Evolutionary conservation across 108 stramenopile genomes (phyloP), one percentile per base, ranked within the genome.

Genomic region (Parietichytrium sp.): DNA sequence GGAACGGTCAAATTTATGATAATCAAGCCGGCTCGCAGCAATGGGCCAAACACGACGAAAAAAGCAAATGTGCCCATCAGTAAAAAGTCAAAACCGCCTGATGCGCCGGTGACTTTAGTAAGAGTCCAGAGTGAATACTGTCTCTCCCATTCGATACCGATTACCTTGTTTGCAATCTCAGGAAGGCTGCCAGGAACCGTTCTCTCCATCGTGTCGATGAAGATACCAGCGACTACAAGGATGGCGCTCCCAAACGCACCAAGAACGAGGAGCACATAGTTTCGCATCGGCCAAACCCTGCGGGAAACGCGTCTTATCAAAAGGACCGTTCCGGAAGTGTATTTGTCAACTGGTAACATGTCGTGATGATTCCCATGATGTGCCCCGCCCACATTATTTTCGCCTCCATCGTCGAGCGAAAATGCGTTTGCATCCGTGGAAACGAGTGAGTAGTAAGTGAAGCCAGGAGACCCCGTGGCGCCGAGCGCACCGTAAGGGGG

Each of bases 61-160:
- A 87, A 54, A 26, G 86, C 92, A 86, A 94, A 94, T 10, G 93
- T 94, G 12, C 85, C 82, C 93, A 94, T 93, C 26, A 94, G 83
- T 77, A 94, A 82, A 12, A 47, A 85, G 80, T 94, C 93, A 91
- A 88, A 89, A 15, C 91, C 92, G 53, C 93, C 93, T 13, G 91
- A 92, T 48, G 91, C 92, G 15, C 93, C 93, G 4, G 93, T 92
- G 12, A 90, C 91, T 84, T 85, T 78, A 81, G 90, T 90, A n/a
- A 94, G 86, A 7, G 91, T 83, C 47, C 54, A 51, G 49, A 94
- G 82, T 2, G 92, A 92, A 78, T 93, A 94, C 3, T 85, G 83
- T 50, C 85, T 54, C 52, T 90, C 80, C 92, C 90, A 92, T 29
- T 86, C 86, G 45, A 94, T 85, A 51, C 92, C 92, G 29, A 94